Evolutionary conservation across 148 eudicot species (phyloP), one percentile per base, ranked within the genome.

Genomic region (Hydrangea macrophylla): DNA sequence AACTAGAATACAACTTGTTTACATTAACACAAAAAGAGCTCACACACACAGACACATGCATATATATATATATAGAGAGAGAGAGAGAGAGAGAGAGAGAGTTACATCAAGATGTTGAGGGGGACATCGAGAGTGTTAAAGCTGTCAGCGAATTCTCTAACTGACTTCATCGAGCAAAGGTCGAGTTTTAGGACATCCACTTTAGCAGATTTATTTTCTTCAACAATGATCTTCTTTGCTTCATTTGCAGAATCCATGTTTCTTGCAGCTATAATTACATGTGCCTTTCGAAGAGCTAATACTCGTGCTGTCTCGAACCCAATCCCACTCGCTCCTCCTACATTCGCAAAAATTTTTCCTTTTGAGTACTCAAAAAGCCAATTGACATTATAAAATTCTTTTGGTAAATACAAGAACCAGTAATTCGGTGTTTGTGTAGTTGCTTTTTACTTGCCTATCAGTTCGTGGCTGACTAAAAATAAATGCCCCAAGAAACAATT

Each of bases 301-400:
- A 89, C 96, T 73, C 96, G 85, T 62, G 89, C 71, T 0, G 98
- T 87, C 82, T 92, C 98, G 25, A 87, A 68, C 6, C 98, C 98
- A 35, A 92, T 89, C 39, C 98, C 98, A 69, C 96, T 87, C 26
- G 96, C 89, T 44, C 96, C 98, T 54, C 98, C 98, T 92, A 31
- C 75, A 80, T 2, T 27, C 57, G 6, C 30, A 7, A 33, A 13
- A 51, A 45, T 10, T 45, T 48, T 64, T 1, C 68, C 27, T 64
- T 48, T 32, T 28, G 20, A 65, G 11, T 36, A 12, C 2, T 50
- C 40, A 50, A 5, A 31, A 27, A 8, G n/a, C n/a, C n/a, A n/a
- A n/a, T n/a, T n/a, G n/a, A n/a, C n/a, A n/a, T n/a, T n/a, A n/a
- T n/a, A n/a, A n/a, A n/a, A n/a, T n/a, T n/a, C n/a, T n/a, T n/a